Conservation (phyloP, 768 basidiomycete genomes). For the Chalciporus piperatus region DNA sequence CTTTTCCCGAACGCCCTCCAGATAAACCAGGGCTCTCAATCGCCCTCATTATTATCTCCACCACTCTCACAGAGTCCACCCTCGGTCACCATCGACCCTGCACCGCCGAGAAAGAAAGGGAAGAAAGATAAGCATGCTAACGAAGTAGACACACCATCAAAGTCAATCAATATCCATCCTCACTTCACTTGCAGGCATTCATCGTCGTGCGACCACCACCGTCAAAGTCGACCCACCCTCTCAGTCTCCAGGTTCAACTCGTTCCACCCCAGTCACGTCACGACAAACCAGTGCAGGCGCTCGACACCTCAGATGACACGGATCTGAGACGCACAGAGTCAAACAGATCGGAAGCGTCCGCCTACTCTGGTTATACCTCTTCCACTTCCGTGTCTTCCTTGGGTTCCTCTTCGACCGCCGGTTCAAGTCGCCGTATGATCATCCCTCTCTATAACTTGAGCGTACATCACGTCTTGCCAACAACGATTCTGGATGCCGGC, state of each 20-base stretch:
- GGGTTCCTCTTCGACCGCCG: constrained; percentile 41
- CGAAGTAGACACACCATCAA: constrained; percentile 39
- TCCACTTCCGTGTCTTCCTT: constrained; percentile 39
- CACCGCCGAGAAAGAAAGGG: constrained; percentile 45
- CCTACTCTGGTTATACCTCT: constrained; percentile 50
- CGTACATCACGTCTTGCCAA: constrained; percentile 85
- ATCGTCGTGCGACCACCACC: constrained; percentile 91
- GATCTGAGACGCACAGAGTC: constrained; percentile 35
- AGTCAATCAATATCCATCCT: constrained; percentile 6
- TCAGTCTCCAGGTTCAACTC: constrained; percentile 91
- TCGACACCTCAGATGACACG: constrained; percentile 39
- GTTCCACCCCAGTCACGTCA: constrained; percentile 57
- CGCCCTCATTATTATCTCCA: constrained; percentile 19
- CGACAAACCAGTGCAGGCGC: constrained; percentile 42
- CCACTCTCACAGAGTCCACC: constrained; percentile 8
- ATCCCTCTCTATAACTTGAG: constrained; percentile 86
- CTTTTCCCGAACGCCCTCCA: constrained; percentile 51
- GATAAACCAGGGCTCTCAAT: constrained; percentile 17
- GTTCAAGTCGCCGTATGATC: constrained; percentile 63
- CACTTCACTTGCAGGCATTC: constrained; percentile 58
- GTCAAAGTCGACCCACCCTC: constrained; percentile 76
- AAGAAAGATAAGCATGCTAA: constrained; percentile 42
- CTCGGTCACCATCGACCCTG: constrained; percentile 24
- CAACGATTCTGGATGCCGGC: constrained; percentile 82
- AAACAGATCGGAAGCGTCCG: constrained; percentile 49